Conservation (phyloP, 495 filamentous ascomycete species). For the Penicillium steckii region DNA sequence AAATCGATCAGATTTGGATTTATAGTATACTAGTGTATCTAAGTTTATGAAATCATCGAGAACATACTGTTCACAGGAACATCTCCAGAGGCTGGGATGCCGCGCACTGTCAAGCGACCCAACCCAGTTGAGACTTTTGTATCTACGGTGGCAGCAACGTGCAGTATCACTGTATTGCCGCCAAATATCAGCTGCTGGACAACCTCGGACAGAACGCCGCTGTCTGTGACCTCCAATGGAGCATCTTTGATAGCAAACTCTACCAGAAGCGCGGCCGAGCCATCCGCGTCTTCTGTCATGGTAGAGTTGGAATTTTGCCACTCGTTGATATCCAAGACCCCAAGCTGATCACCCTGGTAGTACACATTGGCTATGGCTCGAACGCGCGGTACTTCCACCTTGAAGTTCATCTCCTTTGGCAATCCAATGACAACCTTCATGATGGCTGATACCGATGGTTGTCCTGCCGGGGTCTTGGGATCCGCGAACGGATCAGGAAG, state of each 20-base stretch:
- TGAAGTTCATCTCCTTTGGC: slow-evolving; percentile 83
- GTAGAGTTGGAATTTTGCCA: slow-evolving; percentile 89
- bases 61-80: slow-evolving; percentile 86
- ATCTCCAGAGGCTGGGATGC: slow-evolving; percentile 80
- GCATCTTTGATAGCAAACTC: slow-evolving; percentile 72
- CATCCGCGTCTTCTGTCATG: slow-evolving; percentile 53
- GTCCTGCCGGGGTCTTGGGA: slow-evolving; percentile 68
- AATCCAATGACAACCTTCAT: slow-evolving; percentile 73
- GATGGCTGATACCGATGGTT: slow-evolving; percentile 76
- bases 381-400: slow-evolving; percentile 70
- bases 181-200: slow-evolving; percentile 75
- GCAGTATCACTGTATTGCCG: slow-evolving; percentile 58
- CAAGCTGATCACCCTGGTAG: slow-evolving; percentile 72
- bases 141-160: slow-evolving; percentile 79
- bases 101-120: slow-evolving; percentile 73
- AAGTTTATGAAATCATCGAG: slow-evolving; percentile 13
- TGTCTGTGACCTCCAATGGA: slow-evolving; percentile 77
- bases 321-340: slow-evolving; percentile 67
- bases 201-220: slow-evolving; percentile 70
- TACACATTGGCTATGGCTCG: slow-evolving; percentile 75
- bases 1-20: slow-evolving; percentile 12
- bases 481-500: slow-evolving; percentile 76
- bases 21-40: slow-evolving; percentile 24
- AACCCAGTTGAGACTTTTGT: slow-evolving; percentile 76
- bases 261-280: slow-evolving; percentile 62